phyloP scores from a whole-genome alignment of 2,329 filamentous ascomycete genomes.

The Nemania sp. region DNA sequence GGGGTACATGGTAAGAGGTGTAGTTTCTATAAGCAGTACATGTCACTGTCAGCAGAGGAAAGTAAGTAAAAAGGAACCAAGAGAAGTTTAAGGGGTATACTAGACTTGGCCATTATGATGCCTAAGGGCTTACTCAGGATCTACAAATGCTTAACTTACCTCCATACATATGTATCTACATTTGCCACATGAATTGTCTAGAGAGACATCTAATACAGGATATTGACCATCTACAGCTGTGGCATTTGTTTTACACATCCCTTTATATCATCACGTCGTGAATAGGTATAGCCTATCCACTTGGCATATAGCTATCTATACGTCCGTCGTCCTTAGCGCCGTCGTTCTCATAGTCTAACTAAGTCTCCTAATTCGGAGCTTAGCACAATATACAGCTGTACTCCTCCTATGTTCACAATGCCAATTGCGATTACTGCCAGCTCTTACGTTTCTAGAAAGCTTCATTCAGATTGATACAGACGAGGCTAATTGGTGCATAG shows the following conservation, averaged over 20 bases:
- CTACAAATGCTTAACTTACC: background rate
- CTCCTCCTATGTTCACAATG: background rate
- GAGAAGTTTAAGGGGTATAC: background rate
- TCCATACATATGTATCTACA: no score
- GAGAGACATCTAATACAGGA: background rate
- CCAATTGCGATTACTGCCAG: background rate
- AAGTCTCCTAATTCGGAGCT: background rate
- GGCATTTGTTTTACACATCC: background rate
- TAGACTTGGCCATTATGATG: background rate
- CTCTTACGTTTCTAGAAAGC: background rate
- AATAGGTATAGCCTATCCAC: background rate
- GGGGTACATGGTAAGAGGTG: background rate
- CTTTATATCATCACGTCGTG: background rate
- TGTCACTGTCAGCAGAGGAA: background rate
- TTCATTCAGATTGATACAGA: background rate
- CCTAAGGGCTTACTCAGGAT: background rate
- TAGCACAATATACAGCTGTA: no score
- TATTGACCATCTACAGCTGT: background rate
- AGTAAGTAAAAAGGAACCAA: background rate
- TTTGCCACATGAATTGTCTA: background rate
- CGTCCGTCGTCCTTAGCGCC: background rate
- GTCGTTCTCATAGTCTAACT: background rate
- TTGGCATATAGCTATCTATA: background rate
- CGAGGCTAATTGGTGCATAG: slow-evolving; percentile 6
- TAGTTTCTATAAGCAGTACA: background rate